Percentiles rank a stretch among this genome's conserved stretches.
Evolutionary conservation across 139 green algal genomes (phyloP).

Genomic region (Deuterostichococcus epilithicus): DNA sequence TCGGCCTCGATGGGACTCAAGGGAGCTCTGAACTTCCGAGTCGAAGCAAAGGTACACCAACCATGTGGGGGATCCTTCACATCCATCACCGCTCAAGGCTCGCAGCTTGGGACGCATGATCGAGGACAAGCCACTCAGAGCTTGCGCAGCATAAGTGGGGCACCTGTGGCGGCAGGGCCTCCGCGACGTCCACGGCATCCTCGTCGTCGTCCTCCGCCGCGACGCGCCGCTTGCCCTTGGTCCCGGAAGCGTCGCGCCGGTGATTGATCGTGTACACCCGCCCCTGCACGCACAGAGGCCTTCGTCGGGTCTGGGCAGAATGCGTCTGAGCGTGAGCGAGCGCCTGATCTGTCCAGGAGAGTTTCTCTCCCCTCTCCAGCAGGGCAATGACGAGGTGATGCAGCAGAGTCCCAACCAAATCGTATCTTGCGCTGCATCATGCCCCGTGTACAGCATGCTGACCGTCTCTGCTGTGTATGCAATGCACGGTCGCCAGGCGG

Average conservation of each 20-base stretch:
- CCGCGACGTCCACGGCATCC: constrained; percentile 8
- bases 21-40: constrained; percentile 4
- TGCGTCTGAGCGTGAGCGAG: too few relatives aligned
- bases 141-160: background rate
- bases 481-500: too few relatives aligned
- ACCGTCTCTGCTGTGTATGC: too few relatives aligned
- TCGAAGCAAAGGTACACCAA: background rate
- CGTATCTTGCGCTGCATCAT: too few relatives aligned
- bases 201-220: constrained; percentile 21
- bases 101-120: too few relatives aligned
- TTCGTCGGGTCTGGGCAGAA: too few relatives aligned
- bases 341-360: too few relatives aligned
- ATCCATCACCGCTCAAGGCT: background rate
- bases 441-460: too few relatives aligned
- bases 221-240: constrained; percentile 30
- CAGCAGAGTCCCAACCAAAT: too few relatives aligned
- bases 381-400: too few relatives aligned
- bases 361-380: too few relatives aligned
- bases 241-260: constrained; percentile 12
- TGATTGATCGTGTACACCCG: constrained; percentile 35
- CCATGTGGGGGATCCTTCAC: background rate
- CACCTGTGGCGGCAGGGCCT: constrained; percentile 22
- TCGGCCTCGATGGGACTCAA: constrained; percentile 1
- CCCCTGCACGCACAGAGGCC: constrained; percentile 32
- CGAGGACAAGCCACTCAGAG: background rate